Evolutionary conservation across 2,329 filamentous ascomycete species (phyloP).

Genomic region (Domatiomyces catenatus): DNA sequence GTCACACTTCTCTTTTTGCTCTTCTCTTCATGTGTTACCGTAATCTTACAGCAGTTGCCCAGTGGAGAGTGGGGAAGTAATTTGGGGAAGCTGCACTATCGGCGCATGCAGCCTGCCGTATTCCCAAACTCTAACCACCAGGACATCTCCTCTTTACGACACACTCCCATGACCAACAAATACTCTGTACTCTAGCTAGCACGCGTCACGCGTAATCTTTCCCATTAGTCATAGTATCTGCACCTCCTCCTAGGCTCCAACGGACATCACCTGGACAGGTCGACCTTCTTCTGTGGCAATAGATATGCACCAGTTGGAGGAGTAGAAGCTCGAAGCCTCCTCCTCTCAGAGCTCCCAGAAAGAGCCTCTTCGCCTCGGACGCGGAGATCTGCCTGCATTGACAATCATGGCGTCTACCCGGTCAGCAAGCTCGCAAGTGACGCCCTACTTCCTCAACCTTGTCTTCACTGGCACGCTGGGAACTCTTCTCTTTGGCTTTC

Average conservation of each 20-base stretch:
- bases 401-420: conserved; percentile 10
- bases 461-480: conserved; percentile 67
- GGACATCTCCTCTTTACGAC: too few species aligned
- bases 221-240: neutral
- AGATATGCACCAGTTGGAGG: neutral
- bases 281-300: neutral
- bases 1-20: too few species aligned
- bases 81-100: too few species aligned
- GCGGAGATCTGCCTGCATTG: neutral
- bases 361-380: neutral
- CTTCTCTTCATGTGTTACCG: too few species aligned
- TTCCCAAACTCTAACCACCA: neutral
- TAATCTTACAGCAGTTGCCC: too few species aligned
- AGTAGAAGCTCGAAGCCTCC: neutral
- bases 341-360: neutral
- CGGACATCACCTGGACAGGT: neutral
- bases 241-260: neutral
- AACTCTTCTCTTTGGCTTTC: conserved; percentile 86
- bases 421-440: conserved; percentile 10
- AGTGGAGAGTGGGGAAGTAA: too few species aligned
- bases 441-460: conserved; percentile 58
- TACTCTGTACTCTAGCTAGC: neutral
- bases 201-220: neutral
- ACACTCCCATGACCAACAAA: neutral
- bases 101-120: too few species aligned